A percentile compares a stretch with the other conserved stretches of the same genome.
phyloP scores from a whole-genome alignment of 1,139 yeast species.

The Protomyces lactucae-debilis region DNA sequence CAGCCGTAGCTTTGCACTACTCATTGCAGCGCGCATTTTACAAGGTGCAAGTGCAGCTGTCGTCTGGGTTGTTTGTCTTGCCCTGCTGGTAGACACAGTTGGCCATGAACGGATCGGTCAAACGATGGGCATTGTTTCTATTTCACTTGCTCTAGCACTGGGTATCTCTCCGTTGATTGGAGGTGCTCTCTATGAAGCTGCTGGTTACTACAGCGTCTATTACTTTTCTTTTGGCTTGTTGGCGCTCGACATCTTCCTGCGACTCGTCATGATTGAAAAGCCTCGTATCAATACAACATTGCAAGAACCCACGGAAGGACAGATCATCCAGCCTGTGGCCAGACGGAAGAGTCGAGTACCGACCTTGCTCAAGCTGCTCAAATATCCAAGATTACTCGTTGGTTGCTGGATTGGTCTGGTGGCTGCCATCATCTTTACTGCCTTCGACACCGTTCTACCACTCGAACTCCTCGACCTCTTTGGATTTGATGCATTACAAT shows the following conservation, averaged over 20 bases:
- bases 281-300: neutral
- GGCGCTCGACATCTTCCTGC: conserved; percentile 38
- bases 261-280: conserved; percentile 38
- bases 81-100: conserved; percentile 40
- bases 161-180: conserved; percentile 41
- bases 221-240: conserved; percentile 39
- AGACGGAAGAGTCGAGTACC: neutral
- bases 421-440: conserved; percentile 38
- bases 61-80: conserved; percentile 43
- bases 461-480: conserved; percentile 38
- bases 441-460: conserved; percentile 40
- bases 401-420: conserved; percentile 36
- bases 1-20: conserved; percentile 36
- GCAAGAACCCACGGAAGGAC: neutral
- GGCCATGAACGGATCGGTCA: conserved; percentile 34
- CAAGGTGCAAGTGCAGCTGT: conserved; percentile 41
- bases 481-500: conserved; percentile 37
- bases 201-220: conserved; percentile 41
- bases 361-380: conserved; percentile 19
- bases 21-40: conserved; percentile 39
- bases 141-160: conserved; percentile 38
- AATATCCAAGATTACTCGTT: conserved; percentile 34
- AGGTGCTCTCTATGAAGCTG: conserved; percentile 40
- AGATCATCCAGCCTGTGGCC: neutral
- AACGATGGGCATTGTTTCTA: conserved; percentile 34